Base-by-base conservation (phyloP, 441 rosid genomes). In the Populus hybrid region DNA sequence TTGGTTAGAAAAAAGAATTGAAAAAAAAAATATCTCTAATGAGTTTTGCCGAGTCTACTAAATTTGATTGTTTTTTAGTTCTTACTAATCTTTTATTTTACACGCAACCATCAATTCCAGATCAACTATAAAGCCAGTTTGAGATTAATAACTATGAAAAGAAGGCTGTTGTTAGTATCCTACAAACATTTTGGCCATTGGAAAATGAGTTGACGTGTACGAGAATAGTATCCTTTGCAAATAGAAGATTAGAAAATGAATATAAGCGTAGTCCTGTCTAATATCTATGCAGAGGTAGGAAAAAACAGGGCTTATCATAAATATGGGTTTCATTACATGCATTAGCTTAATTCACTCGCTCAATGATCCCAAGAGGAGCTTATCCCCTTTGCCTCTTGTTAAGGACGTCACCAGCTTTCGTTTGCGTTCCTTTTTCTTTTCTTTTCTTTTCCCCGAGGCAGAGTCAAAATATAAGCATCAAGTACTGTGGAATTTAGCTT, bases 391-490 rank as follows among this genome's bases (percentile, higher is more conserved):
- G 70, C 75, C 71, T 74, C 14, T 63, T 74, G 68, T 34, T 46
- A 26, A 36, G 53, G 67, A 73, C 77, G 76, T 83, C 79, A 81
- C 32, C 40, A 32, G 32, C 9, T 74, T 76, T 66, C 32, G 85
- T 77, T 81, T 46, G 5, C 36, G 23, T 71, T 64, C 83, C 78
- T 69, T 76, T 50, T 71, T 78, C 28, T n/a, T 30, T 30, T 30
- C 3, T 0, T 30, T 3, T 30, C 3, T 30, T 30, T 30, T 3
- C 4, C 35, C 53, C 6, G 71, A 23, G 75, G 76, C 68, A 67
- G 84, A 81, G 85, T 82, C 85, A 30, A 86, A 84, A 32, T 26
- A 34, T 11, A 81, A 78, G 70, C 86, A 86, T 88, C 83, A 57
- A 86, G 82, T 85, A 72, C 8, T 28, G 73, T 76, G 80, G 81